Conservation (phyloP, 1,284 basidiomycete genomes). For the Ustilago loliicola region DNA sequence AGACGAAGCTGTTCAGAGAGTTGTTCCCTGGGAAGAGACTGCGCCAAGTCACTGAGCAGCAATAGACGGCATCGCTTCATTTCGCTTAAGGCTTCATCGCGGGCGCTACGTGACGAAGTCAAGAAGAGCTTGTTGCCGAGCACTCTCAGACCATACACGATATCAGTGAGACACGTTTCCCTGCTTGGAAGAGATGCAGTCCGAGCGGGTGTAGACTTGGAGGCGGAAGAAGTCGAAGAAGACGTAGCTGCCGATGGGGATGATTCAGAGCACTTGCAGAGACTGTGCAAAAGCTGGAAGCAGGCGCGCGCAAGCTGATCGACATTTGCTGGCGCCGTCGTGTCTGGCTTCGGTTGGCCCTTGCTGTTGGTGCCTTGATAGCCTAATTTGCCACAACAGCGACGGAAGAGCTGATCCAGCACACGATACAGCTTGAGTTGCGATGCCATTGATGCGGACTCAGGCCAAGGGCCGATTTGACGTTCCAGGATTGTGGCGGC, state of each 20-base stretch:
- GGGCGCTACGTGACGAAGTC: conserved; percentile 19
- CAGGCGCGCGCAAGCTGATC: conserved; percentile 36
- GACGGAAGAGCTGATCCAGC: conserved; percentile 47
- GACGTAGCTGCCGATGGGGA: neutral
- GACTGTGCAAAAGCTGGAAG: conserved; percentile 30
- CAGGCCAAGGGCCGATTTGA: conserved; percentile 29
- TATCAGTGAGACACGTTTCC: conserved; percentile 34
- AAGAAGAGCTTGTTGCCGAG: conserved; percentile 48
- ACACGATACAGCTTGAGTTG: conserved; percentile 52
- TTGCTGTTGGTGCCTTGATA: conserved; percentile 42
- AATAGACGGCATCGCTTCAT: conserved; percentile 26
- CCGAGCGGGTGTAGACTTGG: conserved; percentile 13
- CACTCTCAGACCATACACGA: conserved; percentile 41
- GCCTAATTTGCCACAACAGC: conserved; percentile 38
- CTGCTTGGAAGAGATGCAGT: conserved; percentile 26
- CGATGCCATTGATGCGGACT: conserved; percentile 17
- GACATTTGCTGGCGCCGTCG: conserved; percentile 20
- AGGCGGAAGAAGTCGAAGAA: neutral
- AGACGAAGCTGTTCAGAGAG: conserved; percentile 41
- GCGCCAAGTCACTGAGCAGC: conserved; percentile 11
- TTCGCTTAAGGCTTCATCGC: conserved; percentile 24
- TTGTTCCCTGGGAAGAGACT: conserved; percentile 10
- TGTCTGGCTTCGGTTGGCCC: conserved; percentile 36
- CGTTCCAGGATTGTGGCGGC: conserved; percentile 18
- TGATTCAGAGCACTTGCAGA: conserved; percentile 6